Percentiles rank a stretch among this genome's conserved stretches.
phyloP scores from a whole-genome alignment of 1,284 basidiomycete genomes.

The Sporisorium graminicola region DNA sequence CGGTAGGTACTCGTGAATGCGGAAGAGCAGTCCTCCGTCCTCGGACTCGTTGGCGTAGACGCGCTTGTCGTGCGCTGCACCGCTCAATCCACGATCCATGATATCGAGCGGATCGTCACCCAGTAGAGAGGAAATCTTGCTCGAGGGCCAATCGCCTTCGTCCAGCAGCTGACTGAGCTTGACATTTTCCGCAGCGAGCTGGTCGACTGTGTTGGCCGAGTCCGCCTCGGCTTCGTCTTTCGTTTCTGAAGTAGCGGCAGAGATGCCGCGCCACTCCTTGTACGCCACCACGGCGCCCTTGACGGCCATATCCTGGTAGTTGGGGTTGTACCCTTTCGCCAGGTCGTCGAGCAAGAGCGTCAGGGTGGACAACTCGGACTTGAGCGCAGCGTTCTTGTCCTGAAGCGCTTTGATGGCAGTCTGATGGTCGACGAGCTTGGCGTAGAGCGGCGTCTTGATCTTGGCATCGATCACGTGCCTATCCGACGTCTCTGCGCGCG shows the following conservation, averaged over 20 bases:
- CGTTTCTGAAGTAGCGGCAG: not conserved
- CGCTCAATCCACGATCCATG: constrained; percentile 67
- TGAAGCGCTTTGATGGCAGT: constrained; percentile 82
- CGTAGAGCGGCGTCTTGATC: constrained; percentile 84
- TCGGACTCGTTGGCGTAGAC: constrained; percentile 13
- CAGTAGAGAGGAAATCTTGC: constrained; percentile 78
- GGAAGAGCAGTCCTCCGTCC: constrained; percentile 73
- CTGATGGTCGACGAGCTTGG: constrained; percentile 80
- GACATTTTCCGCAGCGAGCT: constrained; percentile 28
- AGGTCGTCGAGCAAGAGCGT: constrained; percentile 87
- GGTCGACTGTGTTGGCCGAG: constrained; percentile 23
- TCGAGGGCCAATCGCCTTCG: constrained; percentile 70
- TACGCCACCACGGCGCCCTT: constrained; percentile 94
- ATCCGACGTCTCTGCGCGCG: constrained; percentile 50
- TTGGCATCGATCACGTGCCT: constrained; percentile 72
- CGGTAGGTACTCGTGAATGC: constrained; percentile 86
- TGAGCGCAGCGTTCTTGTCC: constrained; percentile 78
- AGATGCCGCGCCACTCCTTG: constrained; percentile 77
- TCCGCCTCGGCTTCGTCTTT: constrained; percentile 17
- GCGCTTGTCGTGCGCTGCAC: constrained; percentile 18
- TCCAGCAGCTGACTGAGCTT: constrained; percentile 48
- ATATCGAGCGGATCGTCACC: constrained; percentile 68
- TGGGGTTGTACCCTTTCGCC: constrained; percentile 89
- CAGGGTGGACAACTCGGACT: constrained; percentile 81
- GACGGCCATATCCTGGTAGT: constrained; percentile 99